Conservation (phyloP, 371 early-diverging fungal genomes). For the Capniomyces stellatus region DNA sequence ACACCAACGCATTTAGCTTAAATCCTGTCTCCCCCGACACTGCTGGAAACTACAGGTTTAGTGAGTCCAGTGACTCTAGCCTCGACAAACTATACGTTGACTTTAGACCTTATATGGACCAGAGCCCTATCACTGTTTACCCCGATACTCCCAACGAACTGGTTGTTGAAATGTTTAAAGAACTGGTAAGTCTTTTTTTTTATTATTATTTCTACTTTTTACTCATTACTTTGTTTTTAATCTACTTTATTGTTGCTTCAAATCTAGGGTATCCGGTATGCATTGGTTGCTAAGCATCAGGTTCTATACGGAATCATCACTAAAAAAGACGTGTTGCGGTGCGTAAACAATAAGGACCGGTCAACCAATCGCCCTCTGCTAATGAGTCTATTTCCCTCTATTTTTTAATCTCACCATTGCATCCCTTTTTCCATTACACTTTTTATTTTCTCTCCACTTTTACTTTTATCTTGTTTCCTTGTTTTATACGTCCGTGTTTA, state of each 20-base stretch:
- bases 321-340: constrained; percentile 44
- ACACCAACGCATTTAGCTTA: no score
- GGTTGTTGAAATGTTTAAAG: constrained; percentile 69
- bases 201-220: no score
- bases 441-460: no score
- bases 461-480: no score
- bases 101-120: constrained; percentile 26
- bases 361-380: background rate
- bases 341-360: constrained; percentile 15
- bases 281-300: constrained; percentile 34
- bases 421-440: no score
- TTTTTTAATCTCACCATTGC: no score
- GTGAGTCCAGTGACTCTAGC: no score
- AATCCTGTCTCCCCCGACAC: no score
- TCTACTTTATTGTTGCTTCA: no score
- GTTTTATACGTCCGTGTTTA: no score
- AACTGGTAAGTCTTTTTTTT: constrained; percentile 31
- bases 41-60: no score
- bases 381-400: background rate
- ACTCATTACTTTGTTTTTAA: no score
- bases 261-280: constrained; percentile 35
- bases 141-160: constrained; percentile 62
- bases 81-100: constrained; percentile 34
- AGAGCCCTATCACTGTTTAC: constrained; percentile 62
- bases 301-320: constrained; percentile 40